A percentile compares a stretch with the other conserved stretches of the same genome.
phyloP scores from a whole-genome alignment of 129 eudicot species.

The Arctium minus region DNA sequence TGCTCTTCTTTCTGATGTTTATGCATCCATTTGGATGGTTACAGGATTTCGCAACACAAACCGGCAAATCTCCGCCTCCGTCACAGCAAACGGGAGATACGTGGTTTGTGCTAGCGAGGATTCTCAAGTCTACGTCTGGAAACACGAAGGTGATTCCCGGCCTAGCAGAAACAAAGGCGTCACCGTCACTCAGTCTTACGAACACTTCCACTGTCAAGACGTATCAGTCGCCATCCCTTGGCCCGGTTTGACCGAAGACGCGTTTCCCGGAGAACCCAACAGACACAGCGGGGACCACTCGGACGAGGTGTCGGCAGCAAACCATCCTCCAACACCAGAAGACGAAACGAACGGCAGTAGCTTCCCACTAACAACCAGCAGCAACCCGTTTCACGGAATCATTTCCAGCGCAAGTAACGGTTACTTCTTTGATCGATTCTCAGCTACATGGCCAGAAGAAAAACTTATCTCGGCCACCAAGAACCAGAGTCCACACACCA shows the following conservation, averaged over 20 bases:
- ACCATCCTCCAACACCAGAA: slow-evolving; percentile 77
- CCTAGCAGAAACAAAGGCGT: slow-evolving; percentile 70
- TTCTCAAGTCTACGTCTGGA: slow-evolving; percentile 90
- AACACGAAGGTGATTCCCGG: slow-evolving; percentile 77
- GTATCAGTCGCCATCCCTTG: slow-evolving; percentile 90
- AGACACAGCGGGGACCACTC: slow-evolving; percentile 27
- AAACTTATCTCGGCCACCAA: slow-evolving; percentile 56
- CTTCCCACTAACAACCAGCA: slow-evolving; percentile 40
- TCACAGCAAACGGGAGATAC: slow-evolving; percentile 78
- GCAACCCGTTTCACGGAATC: slow-evolving; percentile 66
- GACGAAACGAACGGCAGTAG: slow-evolving; percentile 38
- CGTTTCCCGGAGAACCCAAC: slow-evolving; percentile 31
- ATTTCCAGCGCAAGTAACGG: slow-evolving; percentile 65
- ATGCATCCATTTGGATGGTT: background rate
- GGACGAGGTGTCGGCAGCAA: slow-evolving; percentile 46
- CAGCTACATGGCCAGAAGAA: slow-evolving; percentile 98
- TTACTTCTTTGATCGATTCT: slow-evolving; percentile 77
- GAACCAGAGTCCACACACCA: slow-evolving; percentile 46
- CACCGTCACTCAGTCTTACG: slow-evolving; percentile 69
- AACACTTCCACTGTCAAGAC: slow-evolving; percentile 84
- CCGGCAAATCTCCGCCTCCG: slow-evolving; percentile 91
- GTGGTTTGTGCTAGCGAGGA: slow-evolving; percentile 93
- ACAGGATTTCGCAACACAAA: slow-evolving; percentile 86
- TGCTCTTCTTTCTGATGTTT: background rate
- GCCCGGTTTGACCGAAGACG: slow-evolving; percentile 62